phyloP scores from a whole-genome alignment of 208 protist species.

The Trypanosoma cruzi region DNA sequence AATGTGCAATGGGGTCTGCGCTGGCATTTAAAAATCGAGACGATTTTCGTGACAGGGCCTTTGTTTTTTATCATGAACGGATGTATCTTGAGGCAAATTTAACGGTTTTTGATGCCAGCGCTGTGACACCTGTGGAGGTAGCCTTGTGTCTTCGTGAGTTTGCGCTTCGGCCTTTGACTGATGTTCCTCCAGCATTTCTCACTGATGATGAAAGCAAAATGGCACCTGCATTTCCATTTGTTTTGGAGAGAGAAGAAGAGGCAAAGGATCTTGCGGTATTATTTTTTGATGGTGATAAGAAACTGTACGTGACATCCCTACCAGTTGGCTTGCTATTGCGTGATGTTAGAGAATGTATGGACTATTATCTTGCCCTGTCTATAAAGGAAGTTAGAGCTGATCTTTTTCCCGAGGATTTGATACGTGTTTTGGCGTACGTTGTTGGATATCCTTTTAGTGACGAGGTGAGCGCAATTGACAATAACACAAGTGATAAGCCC shows the following conservation, averaged over 20 bases:
- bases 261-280: constrained; percentile 56
- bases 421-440: constrained; percentile 46
- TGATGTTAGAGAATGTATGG: constrained; percentile 76
- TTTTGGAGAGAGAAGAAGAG: constrained; percentile 38
- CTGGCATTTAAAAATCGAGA: constrained; percentile 45
- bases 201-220: constrained; percentile 62
- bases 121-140: constrained; percentile 68
- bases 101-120: constrained; percentile 75
- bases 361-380: constrained; percentile 83
- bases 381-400: constrained; percentile 78
- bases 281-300: constrained; percentile 87
- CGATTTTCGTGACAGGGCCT: constrained; percentile 48
- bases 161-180: constrained; percentile 49
- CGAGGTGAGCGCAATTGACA: neutral
- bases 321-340: constrained; percentile 49
- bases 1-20: constrained; percentile 52
- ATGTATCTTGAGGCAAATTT: constrained; percentile 81
- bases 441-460: constrained; percentile 60
- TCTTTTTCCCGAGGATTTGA: constrained; percentile 67
- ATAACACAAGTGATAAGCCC: constrained; percentile 17
- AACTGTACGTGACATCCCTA: constrained; percentile 66
- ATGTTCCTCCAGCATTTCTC: constrained; percentile 56
- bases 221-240: constrained; percentile 42
- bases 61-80: constrained; percentile 81
- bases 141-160: constrained; percentile 78